Evolutionary conservation across 2,329 filamentous ascomycete species (phyloP), one percentile per base, ranked within the genome.

Genomic region (Aureobasidium sp.): DNA sequence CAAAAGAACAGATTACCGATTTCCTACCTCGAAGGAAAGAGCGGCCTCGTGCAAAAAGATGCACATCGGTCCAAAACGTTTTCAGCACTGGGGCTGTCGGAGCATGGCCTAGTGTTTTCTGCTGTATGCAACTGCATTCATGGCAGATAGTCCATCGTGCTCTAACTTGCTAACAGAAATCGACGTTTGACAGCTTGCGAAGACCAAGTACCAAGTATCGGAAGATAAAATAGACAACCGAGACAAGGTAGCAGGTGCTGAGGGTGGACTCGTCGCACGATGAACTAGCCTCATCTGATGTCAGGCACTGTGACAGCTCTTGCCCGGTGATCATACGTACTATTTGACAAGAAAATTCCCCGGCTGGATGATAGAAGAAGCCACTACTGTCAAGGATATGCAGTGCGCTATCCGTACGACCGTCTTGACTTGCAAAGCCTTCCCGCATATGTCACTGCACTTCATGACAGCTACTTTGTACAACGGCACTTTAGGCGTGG

Each of bases 391-490:
- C 11, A 20, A 39, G 11, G 15, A 47, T 27, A 25, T 48, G 55
- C 42, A 27, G 55, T 58, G 31, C 42, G 6, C 29, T n/a, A 1
- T 2, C n/a, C 9, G 41, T 29, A 29, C 55, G 9, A 58, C 55
- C n/a, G 17, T 20, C 6, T 12, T 20, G 34, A 37, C 42, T 47
- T 39, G 41, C 41, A 37, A 47, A 58, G 55, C 55, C 55, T 58
- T 58, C 55, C 39, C 42, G 55, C 55, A 58, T 58, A 57, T 57
- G 37, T 57, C 53, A 57, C 53, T 34, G 41, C 53, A 57, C 53
- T 45, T n/a, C 53, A 31, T 57, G 53, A 57, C 53, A 57, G 53
- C 53, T 45, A 42, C 11, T 22, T 45, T 27, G 53, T 36, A n/a
- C 17, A 15, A 57, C 39, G 17, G 15, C 27, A 9, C 27, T 12